Evolutionary conservation across 2,329 filamentous ascomycete species (phyloP), one percentile per base, ranked within the genome.

Genomic region (Periconia digitata): DNA sequence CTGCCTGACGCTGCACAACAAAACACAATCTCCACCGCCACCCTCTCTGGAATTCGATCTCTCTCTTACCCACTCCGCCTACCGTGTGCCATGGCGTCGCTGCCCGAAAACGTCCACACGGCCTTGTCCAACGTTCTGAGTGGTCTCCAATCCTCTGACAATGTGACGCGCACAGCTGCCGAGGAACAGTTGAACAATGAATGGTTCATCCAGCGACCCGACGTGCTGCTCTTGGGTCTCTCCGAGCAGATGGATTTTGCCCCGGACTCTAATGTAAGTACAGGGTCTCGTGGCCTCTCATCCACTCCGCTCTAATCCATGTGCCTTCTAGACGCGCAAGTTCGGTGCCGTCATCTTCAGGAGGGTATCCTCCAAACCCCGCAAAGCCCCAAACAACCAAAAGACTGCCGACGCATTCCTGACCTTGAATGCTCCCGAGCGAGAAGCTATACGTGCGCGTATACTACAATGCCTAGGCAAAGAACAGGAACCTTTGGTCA

Each of bases 291-390:
- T 34, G 12, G 8, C 8, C 20, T 3, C 22, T 27, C n/a, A 12
- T 38, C 27, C 27, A 22, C 16, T 23, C 15, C 24, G 40, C 32
- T 23, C 34, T 27, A 39, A 13, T 20, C 36, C 24, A 17, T 18
- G 36, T 53, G 51, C 65, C n/a, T 12, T 32, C 10, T 10, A 96
- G 92, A 87, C 86, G 51, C 89, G 94, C 64, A 90, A 92, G 15
- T 99, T 96, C 70, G 85, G 91, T 45, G 89, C 94, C 46, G 90
- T 99, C 39, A 86, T 99, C 56, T 97, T 99, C 76, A 86, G 94
- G 64, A 86, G 92, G 67, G 95, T 97, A 74, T 85, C 94, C 40
- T 92, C 89, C 50, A 96, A 95, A 73, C 87, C 88, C 40, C 84
- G 87, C 62, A 96, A 96, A 49, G 77, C 82, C 84, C 54, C 72